phyloP scores from a whole-genome alignment of 441 rosid genomes.

The Aleurites moluccanus region DNA sequence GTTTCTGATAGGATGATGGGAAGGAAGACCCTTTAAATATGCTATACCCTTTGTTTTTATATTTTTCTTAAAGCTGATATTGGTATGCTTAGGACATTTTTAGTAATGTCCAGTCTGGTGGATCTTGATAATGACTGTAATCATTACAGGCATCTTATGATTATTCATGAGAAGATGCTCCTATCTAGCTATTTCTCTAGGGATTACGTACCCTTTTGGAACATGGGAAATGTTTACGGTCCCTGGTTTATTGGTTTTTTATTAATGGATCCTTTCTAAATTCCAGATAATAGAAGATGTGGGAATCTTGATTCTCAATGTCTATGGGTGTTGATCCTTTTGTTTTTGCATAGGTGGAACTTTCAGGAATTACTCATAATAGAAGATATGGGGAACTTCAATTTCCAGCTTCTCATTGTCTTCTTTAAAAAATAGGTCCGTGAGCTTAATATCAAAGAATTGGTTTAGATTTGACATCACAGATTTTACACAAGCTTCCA shows the following conservation, averaged over 20 bases:
- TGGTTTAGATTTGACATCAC: neutral
- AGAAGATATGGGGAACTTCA: neutral
- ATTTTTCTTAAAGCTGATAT: neutral
- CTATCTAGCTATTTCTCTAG: neutral
- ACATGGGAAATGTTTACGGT: neutral
- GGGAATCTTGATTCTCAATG: neutral
- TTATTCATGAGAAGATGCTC: neutral
- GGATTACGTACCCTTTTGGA: neutral
- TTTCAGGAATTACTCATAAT: neutral
- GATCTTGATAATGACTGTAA: neutral
- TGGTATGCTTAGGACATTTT: neutral
- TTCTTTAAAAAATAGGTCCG: neutral
- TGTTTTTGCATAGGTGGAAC: neutral
- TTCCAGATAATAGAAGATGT: neutral
- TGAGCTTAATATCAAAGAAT: neutral
- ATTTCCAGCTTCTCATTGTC: slow-evolving; percentile 12
- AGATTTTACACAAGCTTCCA: neutral
- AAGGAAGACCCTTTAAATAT: neutral
- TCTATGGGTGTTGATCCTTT: neutral
- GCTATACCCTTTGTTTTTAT: neutral
- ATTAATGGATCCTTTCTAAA: neutral
- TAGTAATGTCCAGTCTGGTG: neutral
- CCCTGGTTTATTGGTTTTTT: neutral
- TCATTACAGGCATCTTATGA: neutral
- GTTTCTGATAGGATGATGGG: slow-evolving; percentile 5